These are phyloP conservation scores for Periconia digitata DNA, from an alignment of 2,329 filamentous ascomycete species.

Conservation along the genomic window DNA sequence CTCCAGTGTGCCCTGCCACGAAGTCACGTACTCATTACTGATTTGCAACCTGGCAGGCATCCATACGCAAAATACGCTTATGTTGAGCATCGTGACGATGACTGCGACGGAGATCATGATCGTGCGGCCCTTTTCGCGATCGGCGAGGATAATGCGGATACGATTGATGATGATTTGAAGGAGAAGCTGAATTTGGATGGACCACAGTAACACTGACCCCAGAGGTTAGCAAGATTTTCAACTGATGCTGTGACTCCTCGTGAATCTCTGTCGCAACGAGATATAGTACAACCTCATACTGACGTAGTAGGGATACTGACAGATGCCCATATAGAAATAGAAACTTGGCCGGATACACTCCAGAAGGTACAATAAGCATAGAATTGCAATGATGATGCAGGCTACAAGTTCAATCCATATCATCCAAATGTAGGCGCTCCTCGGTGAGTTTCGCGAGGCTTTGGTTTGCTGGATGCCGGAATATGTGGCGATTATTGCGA, in stretches of 20 bases:
- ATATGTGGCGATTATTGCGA: constrained; percentile 31
- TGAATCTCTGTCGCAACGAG: background rate
- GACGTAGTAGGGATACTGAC: too few species aligned
- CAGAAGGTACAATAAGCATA: constrained; percentile 37
- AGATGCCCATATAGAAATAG: constrained; percentile 33
- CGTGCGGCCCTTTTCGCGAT: constrained; percentile 28
- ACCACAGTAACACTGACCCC: constrained; percentile 42
- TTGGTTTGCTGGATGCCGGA: constrained; percentile 28
- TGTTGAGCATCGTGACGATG: constrained; percentile 42
- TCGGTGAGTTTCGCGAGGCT: constrained; percentile 18
- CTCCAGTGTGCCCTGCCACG: too few species aligned
- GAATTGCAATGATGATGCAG: constrained; percentile 44
- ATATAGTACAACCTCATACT: constrained; percentile 1
- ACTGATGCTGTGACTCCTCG: too few species aligned
- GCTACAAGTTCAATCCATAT: constrained; percentile 51
- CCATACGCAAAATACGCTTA: constrained; percentile 45
- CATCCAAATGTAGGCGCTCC: constrained; percentile 49
- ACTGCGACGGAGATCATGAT: constrained; percentile 42
- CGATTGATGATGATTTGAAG: constrained; percentile 47
- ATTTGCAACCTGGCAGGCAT: constrained; percentile 43
- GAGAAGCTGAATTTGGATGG: constrained; percentile 41
- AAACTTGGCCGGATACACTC: constrained; percentile 36
- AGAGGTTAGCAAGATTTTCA: too few species aligned
- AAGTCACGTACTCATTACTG: constrained; percentile 23
- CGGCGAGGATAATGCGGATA: constrained; percentile 39